Evolutionary conservation across 768 basidiomycete species (phyloP).

Genomic region (Gautieria morchelliformis): DNA sequence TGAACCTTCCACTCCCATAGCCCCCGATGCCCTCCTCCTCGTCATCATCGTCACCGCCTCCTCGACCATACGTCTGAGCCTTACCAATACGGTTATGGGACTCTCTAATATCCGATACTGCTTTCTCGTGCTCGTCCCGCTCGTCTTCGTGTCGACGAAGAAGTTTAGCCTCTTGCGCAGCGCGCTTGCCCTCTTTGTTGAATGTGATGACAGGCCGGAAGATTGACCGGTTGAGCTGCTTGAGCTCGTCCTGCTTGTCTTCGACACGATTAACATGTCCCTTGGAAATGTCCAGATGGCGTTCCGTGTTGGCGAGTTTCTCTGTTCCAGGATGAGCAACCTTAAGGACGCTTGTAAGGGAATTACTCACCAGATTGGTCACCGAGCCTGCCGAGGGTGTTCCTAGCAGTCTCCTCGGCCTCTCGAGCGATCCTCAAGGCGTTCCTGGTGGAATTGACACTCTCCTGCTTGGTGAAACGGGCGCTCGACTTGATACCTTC

Average conservation of each 20-base stretch:
- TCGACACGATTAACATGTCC: constrained; percentile 80
- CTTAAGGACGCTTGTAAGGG: not conserved
- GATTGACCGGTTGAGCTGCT: constrained; percentile 89
- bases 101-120: constrained; percentile 78
- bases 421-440: constrained; percentile 90
- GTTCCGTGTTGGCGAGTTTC: constrained; percentile 87
- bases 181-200: constrained; percentile 88
- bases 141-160: constrained; percentile 84
- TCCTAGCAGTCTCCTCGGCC: constrained; percentile 89
- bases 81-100: constrained; percentile 77
- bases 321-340: constrained; percentile 33
- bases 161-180: constrained; percentile 77
- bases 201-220: constrained; percentile 87
- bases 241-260: constrained; percentile 89
- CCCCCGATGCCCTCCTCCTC: constrained; percentile 33
- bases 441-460: constrained; percentile 80
- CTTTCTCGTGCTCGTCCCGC: constrained; percentile 71
- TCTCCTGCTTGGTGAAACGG: constrained; percentile 83
- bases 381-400: constrained; percentile 74
- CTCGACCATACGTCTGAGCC: constrained; percentile 53
- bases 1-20: constrained; percentile 31
- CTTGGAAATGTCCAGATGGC: constrained; percentile 88
- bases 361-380: constrained; percentile 77
- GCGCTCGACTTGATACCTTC: constrained; percentile 95
- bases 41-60: constrained; percentile 29